Evolutionary conservation across 495 filamentous ascomycete genomes (phyloP).

Genomic region (Tuber melanosporum): DNA sequence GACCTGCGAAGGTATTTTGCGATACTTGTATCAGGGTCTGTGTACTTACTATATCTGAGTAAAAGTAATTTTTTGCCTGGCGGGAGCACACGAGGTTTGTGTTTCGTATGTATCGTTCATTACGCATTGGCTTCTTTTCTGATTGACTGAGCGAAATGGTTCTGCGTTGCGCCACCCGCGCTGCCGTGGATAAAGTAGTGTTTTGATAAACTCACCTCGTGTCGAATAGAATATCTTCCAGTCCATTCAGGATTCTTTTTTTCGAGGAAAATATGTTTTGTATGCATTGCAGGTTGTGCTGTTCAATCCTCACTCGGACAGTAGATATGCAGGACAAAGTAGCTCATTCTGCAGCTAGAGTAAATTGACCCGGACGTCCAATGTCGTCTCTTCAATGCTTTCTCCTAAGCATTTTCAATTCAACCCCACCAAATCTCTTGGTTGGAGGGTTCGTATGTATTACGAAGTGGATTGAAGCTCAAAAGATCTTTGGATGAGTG

Average conservation of each 20-base stretch:
- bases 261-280: neutral
- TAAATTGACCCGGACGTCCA: neutral
- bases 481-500: neutral
- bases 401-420: neutral
- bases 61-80: neutral
- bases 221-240: neutral
- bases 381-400: neutral
- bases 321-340: neutral
- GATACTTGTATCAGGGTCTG: neutral
- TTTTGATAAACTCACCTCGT: neutral
- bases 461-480: conserved; percentile 3
- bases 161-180: neutral
- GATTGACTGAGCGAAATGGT: neutral
- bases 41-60: neutral
- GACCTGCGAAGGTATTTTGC: neutral
- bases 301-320: neutral
- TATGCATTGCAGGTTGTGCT: neutral
- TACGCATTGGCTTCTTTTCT: neutral
- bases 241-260: neutral
- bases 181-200: neutral
- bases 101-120: neutral
- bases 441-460: neutral
- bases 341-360: conserved; percentile 2
- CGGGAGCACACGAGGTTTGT: neutral
- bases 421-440: neutral